Evolutionary conservation across 768 basidiomycete genomes (phyloP).

Genomic region (Tylopilus sp.): DNA sequence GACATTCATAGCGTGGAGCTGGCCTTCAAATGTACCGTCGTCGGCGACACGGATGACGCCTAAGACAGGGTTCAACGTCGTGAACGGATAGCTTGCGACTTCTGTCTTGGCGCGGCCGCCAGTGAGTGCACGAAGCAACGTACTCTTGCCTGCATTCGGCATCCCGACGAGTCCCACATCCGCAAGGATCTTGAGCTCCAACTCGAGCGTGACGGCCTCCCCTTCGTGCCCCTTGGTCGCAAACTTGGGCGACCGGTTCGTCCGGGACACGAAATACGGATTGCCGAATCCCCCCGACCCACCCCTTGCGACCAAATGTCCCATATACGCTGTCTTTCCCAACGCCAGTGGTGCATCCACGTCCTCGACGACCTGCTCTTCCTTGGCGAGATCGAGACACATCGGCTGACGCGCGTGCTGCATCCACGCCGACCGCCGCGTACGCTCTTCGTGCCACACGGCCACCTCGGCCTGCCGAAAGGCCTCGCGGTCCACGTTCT

Average conservation of each 20-base stretch:
- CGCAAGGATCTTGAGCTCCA: slow-evolving; percentile 91
- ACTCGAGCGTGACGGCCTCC: slow-evolving; percentile 72
- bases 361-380: slow-evolving; percentile 33
- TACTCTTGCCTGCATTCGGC: slow-evolving; percentile 94
- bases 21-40: slow-evolving; percentile 73
- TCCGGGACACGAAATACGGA: slow-evolving; percentile 70
- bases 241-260: slow-evolving; percentile 80
- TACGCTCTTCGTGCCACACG: slow-evolving; percentile 59
- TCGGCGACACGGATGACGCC: slow-evolving; percentile 84
- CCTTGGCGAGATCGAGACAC: slow-evolving; percentile 59
- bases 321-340: slow-evolving; percentile 48
- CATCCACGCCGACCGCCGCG: slow-evolving; percentile 46
- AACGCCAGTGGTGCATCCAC: slow-evolving; percentile 57
- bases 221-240: slow-evolving; percentile 73
- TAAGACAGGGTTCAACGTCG: slow-evolving; percentile 91
- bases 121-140: slow-evolving; percentile 84
- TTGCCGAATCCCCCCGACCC: slow-evolving; percentile 86
- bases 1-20: slow-evolving; percentile 43
- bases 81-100: slow-evolving; percentile 91
- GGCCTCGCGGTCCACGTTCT: slow-evolving; percentile 57
- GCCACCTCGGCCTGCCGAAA: slow-evolving; percentile 71
- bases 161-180: slow-evolving; percentile 96
- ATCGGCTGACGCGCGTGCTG: slow-evolving; percentile 45
- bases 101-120: slow-evolving; percentile 80
- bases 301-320: slow-evolving; percentile 70